A percentile compares a stretch with the other conserved stretches of the same genome.
These are phyloP conservation scores for Syncephalastrum contaminatum DNA, from an alignment of 371 early-diverging fungal species.

Conservation along the genomic window DNA sequence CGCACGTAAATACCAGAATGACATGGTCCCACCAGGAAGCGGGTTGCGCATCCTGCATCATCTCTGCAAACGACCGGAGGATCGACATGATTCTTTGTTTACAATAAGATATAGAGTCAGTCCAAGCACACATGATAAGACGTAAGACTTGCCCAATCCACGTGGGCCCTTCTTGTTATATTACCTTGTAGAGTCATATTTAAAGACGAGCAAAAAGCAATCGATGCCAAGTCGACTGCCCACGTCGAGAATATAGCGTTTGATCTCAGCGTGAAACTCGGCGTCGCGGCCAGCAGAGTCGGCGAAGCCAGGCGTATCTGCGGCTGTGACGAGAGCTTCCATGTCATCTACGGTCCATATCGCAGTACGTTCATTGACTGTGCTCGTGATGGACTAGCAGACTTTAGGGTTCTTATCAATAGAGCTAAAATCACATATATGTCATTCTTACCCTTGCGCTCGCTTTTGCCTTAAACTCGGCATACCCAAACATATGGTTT, in stretches of 20 bases:
- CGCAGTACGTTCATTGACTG: conserved; percentile 49
- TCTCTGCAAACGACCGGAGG: conserved; percentile 38
- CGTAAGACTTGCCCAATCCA: neutral
- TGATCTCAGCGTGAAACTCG: conserved; percentile 37
- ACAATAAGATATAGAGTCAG: neutral
- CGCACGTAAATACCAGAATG: conserved; percentile 51
- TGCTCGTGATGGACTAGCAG: conserved; percentile 45
- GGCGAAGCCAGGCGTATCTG: conserved; percentile 56
- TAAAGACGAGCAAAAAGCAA: conserved; percentile 50
- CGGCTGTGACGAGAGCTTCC: conserved; percentile 44
- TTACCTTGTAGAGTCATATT: conserved; percentile 38
- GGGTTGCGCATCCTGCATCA: conserved; percentile 46
- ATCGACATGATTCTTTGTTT: conserved; percentile 30
- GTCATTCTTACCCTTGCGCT: conserved; percentile 38
- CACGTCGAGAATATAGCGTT: conserved; percentile 45
- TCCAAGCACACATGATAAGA: neutral
- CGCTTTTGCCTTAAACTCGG: conserved; percentile 46
- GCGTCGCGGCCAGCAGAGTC: conserved; percentile 49
- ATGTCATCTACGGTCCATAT: conserved; percentile 42
- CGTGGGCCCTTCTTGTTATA: neutral
- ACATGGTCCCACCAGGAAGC: conserved; percentile 50
- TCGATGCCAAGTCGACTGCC: conserved; percentile 48
- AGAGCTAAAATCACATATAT: neutral
- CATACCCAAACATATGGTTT: conserved; percentile 48
- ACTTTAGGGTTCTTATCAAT: neutral